A percentile compares a stretch with the other conserved stretches of the same genome.
Conservation (phyloP, 2,329 filamentous ascomycete species). For the Fusarium floridanum region DNA sequence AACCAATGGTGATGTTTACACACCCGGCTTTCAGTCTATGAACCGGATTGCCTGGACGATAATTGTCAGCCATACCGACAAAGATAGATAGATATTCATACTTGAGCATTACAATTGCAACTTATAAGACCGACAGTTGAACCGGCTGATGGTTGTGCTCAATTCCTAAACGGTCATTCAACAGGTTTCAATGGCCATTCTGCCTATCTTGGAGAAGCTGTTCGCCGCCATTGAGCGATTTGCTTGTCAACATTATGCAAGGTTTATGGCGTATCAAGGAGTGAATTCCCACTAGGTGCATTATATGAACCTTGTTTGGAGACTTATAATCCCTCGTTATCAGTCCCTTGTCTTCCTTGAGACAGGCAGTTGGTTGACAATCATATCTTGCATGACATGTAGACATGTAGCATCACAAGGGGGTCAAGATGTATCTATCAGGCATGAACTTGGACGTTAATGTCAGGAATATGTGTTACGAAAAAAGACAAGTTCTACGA, state of each 20-base stretch:
- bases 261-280: not conserved
- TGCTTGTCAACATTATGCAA: not conserved
- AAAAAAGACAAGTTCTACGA: not conserved
- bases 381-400: no score
- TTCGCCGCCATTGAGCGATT: not conserved
- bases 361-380: not conserved
- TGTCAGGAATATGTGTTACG: not conserved
- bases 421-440: not conserved
- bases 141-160: not conserved
- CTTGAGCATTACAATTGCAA: not conserved
- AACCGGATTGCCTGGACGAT: not conserved
- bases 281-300: not conserved
- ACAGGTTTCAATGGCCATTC: not conserved
- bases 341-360: not conserved
- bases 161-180: no score
- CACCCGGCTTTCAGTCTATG: not conserved
- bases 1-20: not conserved
- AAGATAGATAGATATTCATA: not conserved
- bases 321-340: not conserved
- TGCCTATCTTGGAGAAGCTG: not conserved
- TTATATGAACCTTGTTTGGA: not conserved
- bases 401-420: not conserved
- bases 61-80: not conserved
- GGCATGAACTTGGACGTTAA: not conserved
- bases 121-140: no score